phyloP scores from a whole-genome alignment of 805 yeast genomes.

The Candida peoriensis region DNA sequence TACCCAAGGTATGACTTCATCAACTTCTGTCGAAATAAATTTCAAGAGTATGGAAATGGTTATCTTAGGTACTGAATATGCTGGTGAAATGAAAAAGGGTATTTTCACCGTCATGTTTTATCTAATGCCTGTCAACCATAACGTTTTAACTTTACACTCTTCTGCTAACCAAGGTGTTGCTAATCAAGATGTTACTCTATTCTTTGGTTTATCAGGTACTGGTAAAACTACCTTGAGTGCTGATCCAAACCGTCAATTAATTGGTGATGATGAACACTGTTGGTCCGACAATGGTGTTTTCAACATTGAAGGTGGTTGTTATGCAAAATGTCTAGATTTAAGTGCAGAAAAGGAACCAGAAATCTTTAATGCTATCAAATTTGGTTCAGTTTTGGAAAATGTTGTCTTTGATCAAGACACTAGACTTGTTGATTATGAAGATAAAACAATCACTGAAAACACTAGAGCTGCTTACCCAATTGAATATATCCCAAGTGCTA shows the following conservation, averaged over 20 bases:
- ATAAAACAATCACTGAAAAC: conserved; percentile 85
- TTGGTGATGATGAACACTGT: conserved; percentile 99
- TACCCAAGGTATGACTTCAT: conserved; percentile 96
- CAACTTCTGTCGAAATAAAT: conserved; percentile 93
- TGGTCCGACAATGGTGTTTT: conserved; percentile 98
- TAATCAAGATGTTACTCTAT: conserved; percentile 83
- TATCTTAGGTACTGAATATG: conserved; percentile 96
- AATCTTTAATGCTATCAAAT: conserved; percentile 89
- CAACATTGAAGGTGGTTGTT: conserved; percentile 99
- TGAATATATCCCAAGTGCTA: conserved; percentile 92
- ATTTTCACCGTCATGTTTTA: conserved; percentile 98
- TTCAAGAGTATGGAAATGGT: conserved; percentile 99
- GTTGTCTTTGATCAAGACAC: conserved; percentile 76
- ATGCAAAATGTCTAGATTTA: conserved; percentile 93
- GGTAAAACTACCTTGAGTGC: conserved; percentile 98
- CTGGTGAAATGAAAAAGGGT: conserved; percentile 99
- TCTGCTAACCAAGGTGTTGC: conserved; percentile 87
- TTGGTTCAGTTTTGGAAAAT: conserved; percentile 93
- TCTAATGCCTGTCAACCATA: conserved; percentile 91
- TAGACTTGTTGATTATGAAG: conserved; percentile 82
- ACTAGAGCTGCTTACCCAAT: conserved; percentile 99
- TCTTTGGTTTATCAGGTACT: conserved; percentile 96
- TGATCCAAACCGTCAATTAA: conserved; percentile 86
- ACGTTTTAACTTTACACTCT: conserved; percentile 90
- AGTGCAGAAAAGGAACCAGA: conserved; percentile 94